Conservation (phyloP, 495 filamentous ascomycete genomes). For the Rusavskia elegans region DNA sequence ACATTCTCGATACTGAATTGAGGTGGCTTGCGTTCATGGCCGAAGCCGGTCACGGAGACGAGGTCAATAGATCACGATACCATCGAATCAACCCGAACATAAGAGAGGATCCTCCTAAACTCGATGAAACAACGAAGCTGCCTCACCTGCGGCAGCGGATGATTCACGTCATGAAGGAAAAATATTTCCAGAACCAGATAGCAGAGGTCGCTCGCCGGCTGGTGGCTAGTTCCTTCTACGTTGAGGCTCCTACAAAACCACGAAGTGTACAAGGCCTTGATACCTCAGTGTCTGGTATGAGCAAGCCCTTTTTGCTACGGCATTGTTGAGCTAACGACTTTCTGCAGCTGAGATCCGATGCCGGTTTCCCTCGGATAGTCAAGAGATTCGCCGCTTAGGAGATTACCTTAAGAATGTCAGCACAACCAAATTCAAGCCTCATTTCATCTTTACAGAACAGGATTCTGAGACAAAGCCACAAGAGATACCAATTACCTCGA, state of each 20-base stretch:
- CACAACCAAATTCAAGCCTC: neutral
- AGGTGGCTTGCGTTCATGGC: conserved; percentile 6
- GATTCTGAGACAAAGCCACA: neutral
- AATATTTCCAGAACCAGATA: conserved; percentile 5
- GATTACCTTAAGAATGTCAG: neutral
- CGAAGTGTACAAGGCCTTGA: too few relatives aligned
- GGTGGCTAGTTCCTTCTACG: conserved; percentile 17
- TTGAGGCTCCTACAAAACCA: neutral
- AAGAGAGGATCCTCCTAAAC: conserved; percentile 5
- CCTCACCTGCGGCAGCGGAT: conserved; percentile 1
- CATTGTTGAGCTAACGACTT: neutral
- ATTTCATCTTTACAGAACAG: neutral
- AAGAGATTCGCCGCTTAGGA: neutral
- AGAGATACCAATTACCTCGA: too few relatives aligned
- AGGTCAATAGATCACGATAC: conserved; percentile 2
- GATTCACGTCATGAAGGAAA: neutral
- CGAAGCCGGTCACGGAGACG: conserved; percentile 2
- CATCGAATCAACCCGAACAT: conserved; percentile 13
- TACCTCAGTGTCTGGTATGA: too few relatives aligned
- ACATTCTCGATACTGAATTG: conserved; percentile 11
- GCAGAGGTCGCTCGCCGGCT: conserved; percentile 8
- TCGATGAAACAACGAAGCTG: conserved; percentile 14
- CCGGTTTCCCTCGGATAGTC: neutral
- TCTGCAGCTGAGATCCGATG: neutral
- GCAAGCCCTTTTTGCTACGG: too few relatives aligned